Base-by-base conservation (phyloP, 73 alveolate genomes). In the Paramecium biaurelia region DNA sequence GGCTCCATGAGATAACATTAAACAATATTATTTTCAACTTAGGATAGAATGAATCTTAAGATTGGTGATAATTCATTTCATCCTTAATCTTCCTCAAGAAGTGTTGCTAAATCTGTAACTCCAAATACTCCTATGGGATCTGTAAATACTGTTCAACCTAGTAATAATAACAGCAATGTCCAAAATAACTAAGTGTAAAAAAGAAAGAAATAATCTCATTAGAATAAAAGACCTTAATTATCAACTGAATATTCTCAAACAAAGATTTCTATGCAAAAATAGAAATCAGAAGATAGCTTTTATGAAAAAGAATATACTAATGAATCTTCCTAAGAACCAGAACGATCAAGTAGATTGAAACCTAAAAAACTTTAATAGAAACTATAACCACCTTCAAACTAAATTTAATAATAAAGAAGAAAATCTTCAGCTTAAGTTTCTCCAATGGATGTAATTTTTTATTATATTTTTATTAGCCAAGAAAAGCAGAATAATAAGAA, bases 221-320 rank as follows among this genome's bases (percentile, higher is more conserved):
- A 63, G 12, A 34, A 10, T 26, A 26, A 32, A 26, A 26, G 47
- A 63, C 49, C 45, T 32, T 18, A 63, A 63, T 63, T 63, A 32
- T 63, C 84, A 2, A 32, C 1, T 9, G 84, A 63, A 30, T 32
- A 63, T 30, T 63, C 84, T 63, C 84, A 63, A 26, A 63, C 84
- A 2, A 63, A 63, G 45, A 63, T 63, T 26, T 63, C 41, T 1
- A 30, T 30, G 5, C 6, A 26, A 10, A 63, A 63, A 63, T 26
- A 63, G 9, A 63, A 63, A 63, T 63, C 84, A 12, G 84, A 63
- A 63, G 84, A 63, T 24, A 63, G 84, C 28, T 12, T 26, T 63
- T 63, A 63, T 63, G 84, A 63, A 63, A 63, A 63, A 30, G 84
- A 63, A 63, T 63, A 63, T 24, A 63, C 84, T 7, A 63, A 63